Conservation (phyloP, 2,329 filamentous ascomycete genomes). For the Fusarium pininemorale region DNA sequence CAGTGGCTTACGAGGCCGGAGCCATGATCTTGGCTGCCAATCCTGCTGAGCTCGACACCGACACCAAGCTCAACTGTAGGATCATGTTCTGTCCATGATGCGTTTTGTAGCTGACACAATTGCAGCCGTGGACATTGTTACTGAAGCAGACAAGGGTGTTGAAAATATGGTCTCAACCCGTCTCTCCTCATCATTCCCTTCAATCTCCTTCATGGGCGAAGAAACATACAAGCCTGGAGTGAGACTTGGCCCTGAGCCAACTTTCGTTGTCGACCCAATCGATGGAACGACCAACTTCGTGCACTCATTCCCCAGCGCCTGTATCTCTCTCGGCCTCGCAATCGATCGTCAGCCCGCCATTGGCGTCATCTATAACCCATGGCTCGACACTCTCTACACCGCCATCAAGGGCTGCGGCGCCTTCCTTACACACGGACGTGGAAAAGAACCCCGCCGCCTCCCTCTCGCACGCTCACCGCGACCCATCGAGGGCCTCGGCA, state of each 20-base stretch:
- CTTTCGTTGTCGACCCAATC: slow-evolving; percentile 84
- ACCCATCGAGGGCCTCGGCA: slow-evolving; percentile 68
- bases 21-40: slow-evolving; percentile 70
- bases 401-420: slow-evolving; percentile 75
- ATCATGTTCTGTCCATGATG: background rate
- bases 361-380: slow-evolving; percentile 84
- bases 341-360: slow-evolving; percentile 69
- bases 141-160: slow-evolving; percentile 72
- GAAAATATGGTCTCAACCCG: slow-evolving; percentile 68
- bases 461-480: slow-evolving; percentile 59
- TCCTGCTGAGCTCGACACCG: slow-evolving; percentile 64
- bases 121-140: slow-evolving; percentile 73
- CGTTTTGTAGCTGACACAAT: slow-evolving; percentile 1
- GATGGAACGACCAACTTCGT: slow-evolving; percentile 85
- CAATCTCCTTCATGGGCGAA: slow-evolving; percentile 74
- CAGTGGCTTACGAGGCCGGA: slow-evolving; percentile 70
- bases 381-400: slow-evolving; percentile 73
- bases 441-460: slow-evolving; percentile 49
- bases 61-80: slow-evolving; percentile 72
- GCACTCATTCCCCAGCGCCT: slow-evolving; percentile 77
- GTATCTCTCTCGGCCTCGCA: slow-evolving; percentile 79
- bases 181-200: slow-evolving; percentile 63
- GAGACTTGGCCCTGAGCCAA: slow-evolving; percentile 70
- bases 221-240: slow-evolving; percentile 78
- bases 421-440: slow-evolving; percentile 61